phyloP scores from a whole-genome alignment of 305 asterid genomes.

The Solanum hybrid region DNA sequence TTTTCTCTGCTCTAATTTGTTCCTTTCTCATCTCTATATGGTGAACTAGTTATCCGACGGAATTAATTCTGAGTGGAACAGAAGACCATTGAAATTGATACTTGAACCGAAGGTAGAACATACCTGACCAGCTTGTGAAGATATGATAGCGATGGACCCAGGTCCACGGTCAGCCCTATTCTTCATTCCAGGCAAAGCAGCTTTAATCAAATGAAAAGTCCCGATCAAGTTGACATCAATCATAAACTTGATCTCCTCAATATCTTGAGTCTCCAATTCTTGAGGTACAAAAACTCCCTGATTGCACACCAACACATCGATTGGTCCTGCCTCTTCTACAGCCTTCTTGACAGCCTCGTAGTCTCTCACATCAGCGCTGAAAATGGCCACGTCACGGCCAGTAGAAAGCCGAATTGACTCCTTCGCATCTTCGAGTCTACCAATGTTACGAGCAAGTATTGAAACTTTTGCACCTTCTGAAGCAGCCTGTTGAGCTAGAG shows the following conservation, averaged over 20 bases:
- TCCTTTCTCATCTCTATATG: too few species aligned
- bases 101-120: background rate
- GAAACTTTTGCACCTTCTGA: conserved; percentile 57
- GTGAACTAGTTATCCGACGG: too few species aligned
- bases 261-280: conserved; percentile 55
- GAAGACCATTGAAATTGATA: background rate
- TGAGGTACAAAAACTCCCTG: conserved; percentile 78
- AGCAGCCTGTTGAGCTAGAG: conserved; percentile 76
- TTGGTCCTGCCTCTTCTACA: conserved; percentile 57
- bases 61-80: too few species aligned
- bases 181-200: conserved; percentile 92
- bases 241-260: conserved; percentile 77
- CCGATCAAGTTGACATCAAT: conserved; percentile 83
- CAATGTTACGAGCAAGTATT: conserved; percentile 57
- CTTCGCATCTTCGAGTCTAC: conserved; percentile 67
- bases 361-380: conserved; percentile 86
- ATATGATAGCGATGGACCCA: conserved; percentile 73
- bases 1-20: too few species aligned
- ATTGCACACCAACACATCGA: conserved; percentile 80
- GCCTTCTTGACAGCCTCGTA: conserved; percentile 51
- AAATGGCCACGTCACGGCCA: conserved; percentile 56
- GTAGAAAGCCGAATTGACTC: conserved; percentile 64
- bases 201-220: conserved; percentile 74
- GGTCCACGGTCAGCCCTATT: conserved; percentile 54
- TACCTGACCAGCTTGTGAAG: conserved; percentile 99